These are phyloP conservation scores for Globisporangium nodosum DNA, from an alignment of 352 stramenopile genomes.

Conservation along the genomic window DNA sequence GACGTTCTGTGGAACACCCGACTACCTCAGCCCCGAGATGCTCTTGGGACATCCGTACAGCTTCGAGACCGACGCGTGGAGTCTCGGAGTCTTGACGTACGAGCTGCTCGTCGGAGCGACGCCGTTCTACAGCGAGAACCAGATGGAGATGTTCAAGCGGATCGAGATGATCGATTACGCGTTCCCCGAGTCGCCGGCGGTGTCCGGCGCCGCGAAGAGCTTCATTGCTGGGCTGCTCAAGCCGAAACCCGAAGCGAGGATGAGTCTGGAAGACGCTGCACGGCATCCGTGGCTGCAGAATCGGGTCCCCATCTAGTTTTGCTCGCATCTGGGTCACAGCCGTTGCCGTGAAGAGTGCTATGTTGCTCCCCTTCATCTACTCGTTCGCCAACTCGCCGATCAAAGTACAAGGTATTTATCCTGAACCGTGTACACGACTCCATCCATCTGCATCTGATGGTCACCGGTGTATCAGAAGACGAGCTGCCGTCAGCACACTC, in stretches of 20 bases:
- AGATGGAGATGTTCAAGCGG: conserved; percentile 80
- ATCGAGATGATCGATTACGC: conserved; percentile 55
- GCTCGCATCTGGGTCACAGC: neutral
- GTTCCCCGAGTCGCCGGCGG: conserved; percentile 38
- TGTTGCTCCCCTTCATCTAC: neutral
- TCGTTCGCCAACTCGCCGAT: conserved; percentile 15
- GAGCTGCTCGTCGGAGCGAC: conserved; percentile 73
- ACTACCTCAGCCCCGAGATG: conserved; percentile 86
- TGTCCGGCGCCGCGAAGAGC: conserved; percentile 50
- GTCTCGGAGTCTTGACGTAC: conserved; percentile 77
- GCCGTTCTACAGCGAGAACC: conserved; percentile 77
- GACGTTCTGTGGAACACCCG: conserved; percentile 81
- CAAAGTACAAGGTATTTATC: conserved; percentile 55
- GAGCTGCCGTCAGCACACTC: conserved; percentile 3
- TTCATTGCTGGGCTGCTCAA: conserved; percentile 65
- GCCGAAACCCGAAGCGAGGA: conserved; percentile 43
- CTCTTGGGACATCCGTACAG: conserved; percentile 60
- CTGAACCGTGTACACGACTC: conserved; percentile 44
- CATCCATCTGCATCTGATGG: conserved; percentile 59
- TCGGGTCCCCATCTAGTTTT: conserved; percentile 21
- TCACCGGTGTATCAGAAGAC: neutral
- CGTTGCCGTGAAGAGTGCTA: neutral
- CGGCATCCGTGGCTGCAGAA: conserved; percentile 61
- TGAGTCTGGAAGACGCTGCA: conserved; percentile 47
- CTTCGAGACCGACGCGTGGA: conserved; percentile 72